Conservation (phyloP, 768 basidiomycete species). For the Mycena pura region DNA sequence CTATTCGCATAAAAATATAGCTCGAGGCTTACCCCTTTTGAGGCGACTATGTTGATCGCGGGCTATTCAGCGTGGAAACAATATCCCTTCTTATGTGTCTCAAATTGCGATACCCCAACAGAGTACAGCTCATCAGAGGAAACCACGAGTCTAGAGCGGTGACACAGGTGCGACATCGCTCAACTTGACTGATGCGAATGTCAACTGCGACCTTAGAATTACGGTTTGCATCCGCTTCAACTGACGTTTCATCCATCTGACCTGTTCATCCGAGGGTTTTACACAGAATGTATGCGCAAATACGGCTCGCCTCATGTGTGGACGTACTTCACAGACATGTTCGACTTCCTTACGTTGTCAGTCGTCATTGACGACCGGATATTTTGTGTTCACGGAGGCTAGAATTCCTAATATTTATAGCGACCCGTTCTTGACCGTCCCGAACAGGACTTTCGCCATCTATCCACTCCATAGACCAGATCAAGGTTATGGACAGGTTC, state of each 20-base stretch:
- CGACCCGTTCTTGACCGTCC: background rate
- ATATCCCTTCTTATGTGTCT: conserved; percentile 96
- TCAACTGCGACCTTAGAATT: conserved; percentile 64
- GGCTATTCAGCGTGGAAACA: conserved; percentile 97
- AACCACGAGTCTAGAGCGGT: conserved; percentile 99
- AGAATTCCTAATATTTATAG: conserved; percentile 13
- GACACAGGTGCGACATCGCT: conserved; percentile 71
- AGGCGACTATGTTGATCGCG: conserved; percentile 98
- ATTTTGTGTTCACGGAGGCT: conserved; percentile 98
- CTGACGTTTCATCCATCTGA: background rate
- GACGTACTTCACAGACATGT: conserved; percentile 99
- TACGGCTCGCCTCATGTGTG: conserved; percentile 96
- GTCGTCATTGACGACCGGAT: conserved; percentile 99
- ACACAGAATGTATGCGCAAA: conserved; percentile 97
- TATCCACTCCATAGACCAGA: conserved; percentile 38
- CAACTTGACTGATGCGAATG: background rate
- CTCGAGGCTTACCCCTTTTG: background rate
- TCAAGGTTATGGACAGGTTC: conserved; percentile 51
- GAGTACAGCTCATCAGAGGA: conserved; percentile 94
- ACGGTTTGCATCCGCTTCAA: conserved; percentile 81
- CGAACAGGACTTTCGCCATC: conserved; percentile 91
- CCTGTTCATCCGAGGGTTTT: conserved; percentile 41
- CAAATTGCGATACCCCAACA: conserved; percentile 94
- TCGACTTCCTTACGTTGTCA: conserved; percentile 95
- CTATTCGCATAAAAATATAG: background rate